These are phyloP conservation scores for Penicillium paradoxum DNA, from an alignment of 495 filamentous ascomycete species.

Conservation along the genomic window DNA sequence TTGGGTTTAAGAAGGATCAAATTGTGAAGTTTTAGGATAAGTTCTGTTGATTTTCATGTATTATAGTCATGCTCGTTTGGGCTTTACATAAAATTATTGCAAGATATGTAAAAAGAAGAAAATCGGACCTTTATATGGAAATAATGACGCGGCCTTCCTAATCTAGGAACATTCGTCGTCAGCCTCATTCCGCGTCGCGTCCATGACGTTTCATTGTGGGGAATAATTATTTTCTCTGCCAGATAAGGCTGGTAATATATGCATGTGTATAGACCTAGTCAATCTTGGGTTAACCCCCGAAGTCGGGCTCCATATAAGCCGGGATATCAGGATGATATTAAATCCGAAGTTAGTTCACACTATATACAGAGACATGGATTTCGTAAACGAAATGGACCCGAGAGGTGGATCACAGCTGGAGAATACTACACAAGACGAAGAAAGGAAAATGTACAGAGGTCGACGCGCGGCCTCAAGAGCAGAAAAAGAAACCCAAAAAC, in stretches of 20 bases:
- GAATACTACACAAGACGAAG: neutral
- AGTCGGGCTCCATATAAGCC: neutral
- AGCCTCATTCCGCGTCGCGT: neutral
- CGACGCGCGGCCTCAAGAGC: neutral
- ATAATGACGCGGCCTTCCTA: constrained; percentile 2
- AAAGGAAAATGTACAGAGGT: neutral
- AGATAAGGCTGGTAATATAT: no score
- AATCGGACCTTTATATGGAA: no score
- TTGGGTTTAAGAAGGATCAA: constrained; percentile 53
- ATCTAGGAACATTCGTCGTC: neutral
- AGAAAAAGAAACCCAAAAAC: neutral
- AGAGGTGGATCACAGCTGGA: neutral
- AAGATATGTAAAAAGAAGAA: no score
- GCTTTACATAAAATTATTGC: no score
- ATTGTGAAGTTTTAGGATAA: constrained; percentile 53
- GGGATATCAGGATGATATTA: neutral
- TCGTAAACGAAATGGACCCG: neutral
- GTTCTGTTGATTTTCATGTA: no score
- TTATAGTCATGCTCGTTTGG: neutral
- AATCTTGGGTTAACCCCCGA: no score
- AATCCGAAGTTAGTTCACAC: neutral
- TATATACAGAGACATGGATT: neutral
- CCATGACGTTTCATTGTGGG: no score
- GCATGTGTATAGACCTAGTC: no score
- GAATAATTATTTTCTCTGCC: no score